Evolutionary conservation across 1,284 basidiomycete genomes (phyloP).

Genomic region (Austroboletus niveus): DNA sequence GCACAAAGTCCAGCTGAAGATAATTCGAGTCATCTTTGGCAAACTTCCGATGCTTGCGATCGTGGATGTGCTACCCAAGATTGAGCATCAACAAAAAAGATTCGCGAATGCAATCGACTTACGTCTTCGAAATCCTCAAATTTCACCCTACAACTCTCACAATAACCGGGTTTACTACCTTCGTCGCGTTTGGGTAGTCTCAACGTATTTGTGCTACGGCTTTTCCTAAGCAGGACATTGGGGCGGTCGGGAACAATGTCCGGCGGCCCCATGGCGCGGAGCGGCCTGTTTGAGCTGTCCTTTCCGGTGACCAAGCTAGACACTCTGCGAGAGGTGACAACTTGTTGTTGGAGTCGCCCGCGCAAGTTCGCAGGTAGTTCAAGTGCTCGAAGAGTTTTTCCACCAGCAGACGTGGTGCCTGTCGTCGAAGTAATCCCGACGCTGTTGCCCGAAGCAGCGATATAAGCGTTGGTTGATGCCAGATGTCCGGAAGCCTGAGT

Average conservation of each 20-base stretch:
- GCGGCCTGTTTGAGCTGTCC: slow-evolving; percentile 34
- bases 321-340: slow-evolving; percentile 60
- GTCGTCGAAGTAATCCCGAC: slow-evolving; percentile 86
- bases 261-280: slow-evolving; percentile 65
- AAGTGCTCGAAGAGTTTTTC: slow-evolving; percentile 41
- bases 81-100: slow-evolving; percentile 2
- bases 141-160: slow-evolving; percentile 92
- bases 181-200: slow-evolving; percentile 76
- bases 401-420: slow-evolving; percentile 79
- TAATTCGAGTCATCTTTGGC: slow-evolving; percentile 84
- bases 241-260: slow-evolving; percentile 51
- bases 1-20: slow-evolving; percentile 75
- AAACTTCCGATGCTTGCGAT: slow-evolving; percentile 83
- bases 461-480: slow-evolving; percentile 58
- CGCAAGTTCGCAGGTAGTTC: slow-evolving; percentile 54
- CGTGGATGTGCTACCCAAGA: slow-evolving; percentile 67
- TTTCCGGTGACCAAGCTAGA: slow-evolving; percentile 31
- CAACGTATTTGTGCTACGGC: slow-evolving; percentile 75
- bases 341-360: slow-evolving; percentile 59
- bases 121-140: slow-evolving; percentile 89
- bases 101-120: slow-evolving; percentile 29
- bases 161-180: slow-evolving; percentile 92
- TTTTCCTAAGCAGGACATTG: slow-evolving; percentile 59
- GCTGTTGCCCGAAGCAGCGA: slow-evolving; percentile 94
- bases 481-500: slow-evolving; percentile 60